phyloP scores from a whole-genome alignment of 345 rosid species.

The Hypericum androsaemum region DNA sequence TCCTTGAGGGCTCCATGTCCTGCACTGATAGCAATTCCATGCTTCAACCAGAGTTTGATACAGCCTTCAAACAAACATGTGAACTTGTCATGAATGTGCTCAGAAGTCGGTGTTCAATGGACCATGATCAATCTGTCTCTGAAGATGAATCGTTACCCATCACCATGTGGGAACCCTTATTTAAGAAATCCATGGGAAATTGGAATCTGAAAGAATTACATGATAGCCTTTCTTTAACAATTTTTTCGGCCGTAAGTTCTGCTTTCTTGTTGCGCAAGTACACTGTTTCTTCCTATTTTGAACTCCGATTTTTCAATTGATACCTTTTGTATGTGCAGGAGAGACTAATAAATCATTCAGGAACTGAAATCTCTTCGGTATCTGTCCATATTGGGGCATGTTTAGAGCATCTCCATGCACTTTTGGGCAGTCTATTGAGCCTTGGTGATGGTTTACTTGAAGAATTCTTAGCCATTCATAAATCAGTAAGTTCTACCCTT shows the following conservation, averaged over 20 bases:
- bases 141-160: slow-evolving; percentile 36
- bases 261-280: neutral
- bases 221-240: slow-evolving; percentile 36
- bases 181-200: slow-evolving; percentile 35
- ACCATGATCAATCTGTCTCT: slow-evolving; percentile 19
- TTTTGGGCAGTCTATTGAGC: slow-evolving; percentile 46
- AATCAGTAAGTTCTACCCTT: slow-evolving; percentile 38
- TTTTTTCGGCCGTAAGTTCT: slow-evolving; percentile 45
- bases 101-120: slow-evolving; percentile 31
- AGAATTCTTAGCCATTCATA: slow-evolving; percentile 59
- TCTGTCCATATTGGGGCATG: slow-evolving; percentile 33
- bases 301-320: slow-evolving; percentile 10
- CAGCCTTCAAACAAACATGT: slow-evolving; percentile 27
- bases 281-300: slow-evolving; percentile 7
- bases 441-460: slow-evolving; percentile 49
- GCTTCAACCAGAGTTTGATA: slow-evolving; percentile 28
- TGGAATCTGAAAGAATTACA: slow-evolving; percentile 39
- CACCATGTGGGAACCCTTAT: slow-evolving; percentile 57
- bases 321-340: slow-evolving; percentile 38
- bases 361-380: slow-evolving; percentile 16
- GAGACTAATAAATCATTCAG: slow-evolving; percentile 34
- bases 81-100: slow-evolving; percentile 33
- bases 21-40: slow-evolving; percentile 17
- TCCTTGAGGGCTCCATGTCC: slow-evolving; percentile 3
- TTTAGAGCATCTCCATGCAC: slow-evolving; percentile 37